Percentiles rank a stretch among this genome's conserved stretches.
phyloP scores from a whole-genome alignment of 2,329 filamentous ascomycete species.

The Microdochium bolleyi region DNA sequence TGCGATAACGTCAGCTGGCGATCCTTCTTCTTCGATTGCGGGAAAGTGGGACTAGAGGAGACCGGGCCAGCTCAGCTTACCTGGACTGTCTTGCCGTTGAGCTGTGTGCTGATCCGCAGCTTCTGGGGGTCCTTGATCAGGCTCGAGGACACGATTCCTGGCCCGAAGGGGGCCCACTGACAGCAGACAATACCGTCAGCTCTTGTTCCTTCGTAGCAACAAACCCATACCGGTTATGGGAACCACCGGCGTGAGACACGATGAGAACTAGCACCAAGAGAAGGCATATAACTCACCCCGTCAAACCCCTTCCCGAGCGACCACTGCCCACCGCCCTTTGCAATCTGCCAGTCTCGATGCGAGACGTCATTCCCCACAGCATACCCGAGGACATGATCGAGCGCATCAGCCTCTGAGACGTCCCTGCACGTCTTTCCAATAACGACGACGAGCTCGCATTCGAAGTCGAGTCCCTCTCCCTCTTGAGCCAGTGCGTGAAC shows the following conservation, averaged over 20 bases:
- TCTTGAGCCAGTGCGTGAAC: constrained; percentile 59
- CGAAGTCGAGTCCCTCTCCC: constrained; percentile 63
- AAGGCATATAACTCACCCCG: constrained; percentile 22
- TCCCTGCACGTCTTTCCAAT: constrained; percentile 55
- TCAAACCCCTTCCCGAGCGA: constrained; percentile 67
- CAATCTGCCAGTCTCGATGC: constrained; percentile 69
- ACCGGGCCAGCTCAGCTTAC: too few species aligned
- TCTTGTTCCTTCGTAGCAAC: neutral
- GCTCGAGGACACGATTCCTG: constrained; percentile 55
- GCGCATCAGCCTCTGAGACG: constrained; percentile 55
- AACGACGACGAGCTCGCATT: constrained; percentile 55
- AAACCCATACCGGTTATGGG: too few species aligned
- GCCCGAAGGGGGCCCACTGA: constrained; percentile 62
- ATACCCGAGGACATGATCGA: constrained; percentile 70
- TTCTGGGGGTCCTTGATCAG: constrained; percentile 50
- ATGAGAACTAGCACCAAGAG: too few species aligned
- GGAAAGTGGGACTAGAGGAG: too few species aligned
- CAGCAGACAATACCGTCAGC: neutral
- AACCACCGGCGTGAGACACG: too few species aligned
- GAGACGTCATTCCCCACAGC: constrained; percentile 73
- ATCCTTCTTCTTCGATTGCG: too few species aligned
- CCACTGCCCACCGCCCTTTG: constrained; percentile 63
- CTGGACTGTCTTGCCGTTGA: constrained; percentile 53
- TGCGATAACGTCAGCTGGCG: too few species aligned
- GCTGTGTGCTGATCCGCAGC: constrained; percentile 45